A percentile compares a stretch with the other conserved stretches of the same genome.
These are phyloP conservation scores for Aspergillus haitiensis DNA, from an alignment of 495 filamentous ascomycete genomes.

Conservation along the genomic window DNA sequence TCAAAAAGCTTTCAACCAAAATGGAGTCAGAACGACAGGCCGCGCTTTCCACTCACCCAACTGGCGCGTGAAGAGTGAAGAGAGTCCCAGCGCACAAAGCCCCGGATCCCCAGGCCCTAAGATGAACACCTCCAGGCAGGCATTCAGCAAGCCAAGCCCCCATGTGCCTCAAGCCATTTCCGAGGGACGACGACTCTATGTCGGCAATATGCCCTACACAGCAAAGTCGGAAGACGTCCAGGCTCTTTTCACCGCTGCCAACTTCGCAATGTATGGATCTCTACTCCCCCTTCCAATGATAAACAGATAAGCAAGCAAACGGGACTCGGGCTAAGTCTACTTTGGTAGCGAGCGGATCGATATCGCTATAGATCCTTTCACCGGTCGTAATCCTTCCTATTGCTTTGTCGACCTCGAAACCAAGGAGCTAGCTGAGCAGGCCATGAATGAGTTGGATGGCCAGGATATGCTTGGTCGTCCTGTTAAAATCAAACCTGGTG, in stretches of 20 bases:
- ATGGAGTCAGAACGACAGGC: constrained; percentile 43
- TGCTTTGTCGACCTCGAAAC: constrained; percentile 66
- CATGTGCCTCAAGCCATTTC: constrained; percentile 44
- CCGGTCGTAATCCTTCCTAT: constrained; percentile 67
- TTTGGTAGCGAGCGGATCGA: constrained; percentile 57
- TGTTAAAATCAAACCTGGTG: constrained; percentile 62
- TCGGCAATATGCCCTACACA: constrained; percentile 68
- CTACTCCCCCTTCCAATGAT: neutral
- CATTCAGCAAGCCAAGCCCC: constrained; percentile 38
- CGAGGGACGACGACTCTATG: constrained; percentile 55
- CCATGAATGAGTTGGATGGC: constrained; percentile 57
- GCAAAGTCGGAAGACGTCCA: constrained; percentile 63
- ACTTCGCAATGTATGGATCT: constrained; percentile 45
- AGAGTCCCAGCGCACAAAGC: constrained; percentile 30
- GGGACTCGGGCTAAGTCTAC: constrained; percentile 27
- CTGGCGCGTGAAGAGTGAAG: constrained; percentile 46
- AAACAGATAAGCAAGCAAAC: neutral
- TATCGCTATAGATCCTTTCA: constrained; percentile 67
- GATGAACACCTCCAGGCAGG: constrained; percentile 38
- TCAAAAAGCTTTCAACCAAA: constrained; percentile 35
- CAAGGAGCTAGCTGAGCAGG: constrained; percentile 55
- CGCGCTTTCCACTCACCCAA: constrained; percentile 50
- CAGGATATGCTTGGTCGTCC: constrained; percentile 52
- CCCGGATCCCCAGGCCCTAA: constrained; percentile 34
- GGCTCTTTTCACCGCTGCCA: constrained; percentile 50